Evolutionary conservation across 371 early-diverging fungal species (phyloP), one percentile per base, ranked within the genome.

Genomic region (Mucor sp.): DNA sequence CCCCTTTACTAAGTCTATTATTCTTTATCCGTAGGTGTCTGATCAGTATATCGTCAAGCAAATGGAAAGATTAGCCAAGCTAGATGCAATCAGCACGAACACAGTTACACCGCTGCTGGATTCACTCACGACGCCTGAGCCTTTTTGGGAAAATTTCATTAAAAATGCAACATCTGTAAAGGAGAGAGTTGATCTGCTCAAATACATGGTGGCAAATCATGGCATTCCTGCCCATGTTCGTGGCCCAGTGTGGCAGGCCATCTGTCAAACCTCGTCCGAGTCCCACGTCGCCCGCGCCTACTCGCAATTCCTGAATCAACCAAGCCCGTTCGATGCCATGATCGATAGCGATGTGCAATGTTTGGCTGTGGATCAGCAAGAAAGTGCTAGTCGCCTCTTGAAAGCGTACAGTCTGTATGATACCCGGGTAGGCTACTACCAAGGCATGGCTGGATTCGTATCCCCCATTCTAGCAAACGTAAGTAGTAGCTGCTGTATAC

Each of bases 331-430:
- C 69, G 94, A 93, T 71, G 88, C 89, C 60, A 41, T 63, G 35
- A 96, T 96, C 59, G 88, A 90, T 65, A 85, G 93, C 6, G 97
- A 97, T 69, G 77, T 94, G 30, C 84, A 91, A 39, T 50, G 50
- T 25, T 50, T 50, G 50, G 8, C 19, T 15, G 17, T 44, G 4
- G 14, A 43, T 33, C 94, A 94, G 1, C 94, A 96, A 60, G 88
- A 87, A 60, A 79, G 82, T 23, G 73, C 96, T 60, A 87, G 83
- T 67, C 89, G 91, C 60, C 80, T 98, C 15, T 82, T 96, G 60
- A 93, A 93, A 59, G 96, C 95, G 3, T 98, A 97, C 65, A 89
- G 92, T 25, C 69, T 95, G 11, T 97, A 94, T 62, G 97, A 98
- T 76, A 67, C 89, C 4, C 93, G 93, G 65, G 91, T 97, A 28